These are phyloP conservation scores for Stephania yunnanensis DNA, from an alignment of 164 flowering plant species.

Conservation along the genomic window DNA sequence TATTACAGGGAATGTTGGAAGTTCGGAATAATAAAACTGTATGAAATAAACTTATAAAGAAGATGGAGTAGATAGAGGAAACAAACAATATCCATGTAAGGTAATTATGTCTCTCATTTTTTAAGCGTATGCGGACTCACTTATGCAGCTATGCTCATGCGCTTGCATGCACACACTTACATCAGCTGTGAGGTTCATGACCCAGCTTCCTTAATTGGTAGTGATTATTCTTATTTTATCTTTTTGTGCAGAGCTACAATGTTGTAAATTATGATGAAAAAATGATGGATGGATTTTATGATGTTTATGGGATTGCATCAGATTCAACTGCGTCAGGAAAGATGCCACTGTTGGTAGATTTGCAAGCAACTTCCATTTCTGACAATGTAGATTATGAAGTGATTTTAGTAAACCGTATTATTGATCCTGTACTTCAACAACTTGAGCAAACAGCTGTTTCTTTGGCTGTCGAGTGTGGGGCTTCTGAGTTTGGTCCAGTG, in stretches of 20 bases:
- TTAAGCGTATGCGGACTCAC: no score
- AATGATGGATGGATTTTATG: constrained; percentile 90
- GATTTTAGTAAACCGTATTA: constrained; percentile 62
- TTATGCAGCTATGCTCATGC: no score
- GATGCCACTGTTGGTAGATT: constrained; percentile 76
- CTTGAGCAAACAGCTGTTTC: constrained; percentile 60
- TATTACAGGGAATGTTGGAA: no score
- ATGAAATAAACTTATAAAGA: no score
- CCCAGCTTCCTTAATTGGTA: not conserved
- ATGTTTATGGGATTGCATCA: constrained; percentile 61
- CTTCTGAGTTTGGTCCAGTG: constrained; percentile 29
- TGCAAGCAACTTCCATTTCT: constrained; percentile 51
- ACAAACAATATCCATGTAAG: no score
- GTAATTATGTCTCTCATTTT: no score
- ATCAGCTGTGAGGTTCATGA: not conserved
- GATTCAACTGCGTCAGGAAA: constrained; percentile 47
- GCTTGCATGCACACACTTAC: no score
- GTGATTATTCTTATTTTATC: not conserved
- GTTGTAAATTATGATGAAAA: constrained; percentile 82
- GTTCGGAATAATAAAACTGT: no score
- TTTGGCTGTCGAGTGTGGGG: constrained; percentile 42
- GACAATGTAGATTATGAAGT: constrained; percentile 71
- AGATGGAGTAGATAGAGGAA: no score
- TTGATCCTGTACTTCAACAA: constrained; percentile 56
- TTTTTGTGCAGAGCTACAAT: constrained; percentile 68